Evolutionary conservation across 2,329 filamentous ascomycete species (phyloP).

Genomic region (Hypomyces perniciosus): DNA sequence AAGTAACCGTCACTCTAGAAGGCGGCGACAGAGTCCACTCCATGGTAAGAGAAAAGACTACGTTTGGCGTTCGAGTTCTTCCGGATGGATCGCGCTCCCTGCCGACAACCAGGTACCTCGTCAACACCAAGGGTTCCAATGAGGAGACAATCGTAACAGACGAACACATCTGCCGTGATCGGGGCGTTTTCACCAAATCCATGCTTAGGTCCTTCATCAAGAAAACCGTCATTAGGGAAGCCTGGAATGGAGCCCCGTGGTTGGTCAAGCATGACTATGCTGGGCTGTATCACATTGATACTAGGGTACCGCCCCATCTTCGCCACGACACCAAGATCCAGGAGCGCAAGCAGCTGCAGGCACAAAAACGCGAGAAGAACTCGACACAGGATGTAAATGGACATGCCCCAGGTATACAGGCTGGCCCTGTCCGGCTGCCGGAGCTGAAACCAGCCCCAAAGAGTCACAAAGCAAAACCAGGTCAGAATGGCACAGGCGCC

Average conservation of each 20-base stretch:
- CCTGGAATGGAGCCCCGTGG: slow-evolving; percentile 97
- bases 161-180: slow-evolving; percentile 76
- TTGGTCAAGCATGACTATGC: slow-evolving; percentile 84
- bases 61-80: slow-evolving; percentile 54
- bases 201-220: slow-evolving; percentile 92
- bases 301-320: slow-evolving; percentile 75
- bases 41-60: slow-evolving; percentile 77
- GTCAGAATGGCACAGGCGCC: slow-evolving; percentile 24
- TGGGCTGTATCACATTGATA: slow-evolving; percentile 76
- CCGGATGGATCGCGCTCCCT: slow-evolving; percentile 65
- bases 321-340: slow-evolving; percentile 73
- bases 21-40: slow-evolving; percentile 67
- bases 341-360: slow-evolving; percentile 67
- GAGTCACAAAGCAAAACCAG: slow-evolving; percentile 56
- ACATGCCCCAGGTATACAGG: slow-evolving; percentile 26
- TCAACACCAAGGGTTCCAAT: slow-evolving; percentile 53
- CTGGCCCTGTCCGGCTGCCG: slow-evolving; percentile 55
- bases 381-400: slow-evolving; percentile 40
- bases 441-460: slow-evolving; percentile 70
- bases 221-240: slow-evolving; percentile 83
- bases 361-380: slow-evolving; percentile 52
- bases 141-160: slow-evolving; percentile 76
- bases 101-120: slow-evolving; percentile 74
- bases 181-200: slow-evolving; percentile 89
- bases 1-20: slow-evolving; percentile 65